Conservation (phyloP, 2,329 filamentous ascomycete genomes). For the Fusarium sp. region DNA sequence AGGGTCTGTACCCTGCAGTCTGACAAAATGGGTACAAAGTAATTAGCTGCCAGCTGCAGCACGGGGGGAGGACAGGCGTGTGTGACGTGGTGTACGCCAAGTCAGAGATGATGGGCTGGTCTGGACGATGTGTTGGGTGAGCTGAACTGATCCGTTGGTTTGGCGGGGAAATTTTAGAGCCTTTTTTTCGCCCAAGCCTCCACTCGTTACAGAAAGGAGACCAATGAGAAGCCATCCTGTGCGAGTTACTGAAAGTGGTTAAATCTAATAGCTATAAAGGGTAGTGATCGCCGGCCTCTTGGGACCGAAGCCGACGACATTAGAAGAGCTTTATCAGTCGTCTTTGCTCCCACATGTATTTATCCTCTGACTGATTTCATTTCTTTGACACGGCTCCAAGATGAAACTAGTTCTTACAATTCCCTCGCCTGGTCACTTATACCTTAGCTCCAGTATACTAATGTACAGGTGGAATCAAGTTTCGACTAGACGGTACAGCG, state of each 20-base stretch:
- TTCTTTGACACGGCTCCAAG: background rate
- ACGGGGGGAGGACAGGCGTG: conserved; percentile 2
- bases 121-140: conserved; percentile 4
- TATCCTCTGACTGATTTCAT: background rate
- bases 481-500: background rate
- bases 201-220: background rate
- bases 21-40: conserved; percentile 1
- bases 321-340: background rate
- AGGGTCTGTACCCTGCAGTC: conserved; percentile 3
- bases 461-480: background rate
- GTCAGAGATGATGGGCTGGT: conserved; percentile 1
- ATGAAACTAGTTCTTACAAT: no score
- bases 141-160: background rate
- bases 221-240: conserved; percentile 22
- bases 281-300: conserved; percentile 9
- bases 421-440: no score
- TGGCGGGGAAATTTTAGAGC: conserved; percentile 5
- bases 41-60: conserved; percentile 1
- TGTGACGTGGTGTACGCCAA: conserved; percentile 9
- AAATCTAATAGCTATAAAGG: background rate
- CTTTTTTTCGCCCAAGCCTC: conserved; percentile 1
- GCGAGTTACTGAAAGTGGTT: conserved; percentile 31
- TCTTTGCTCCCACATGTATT: background rate
- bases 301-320: conserved; percentile 5
- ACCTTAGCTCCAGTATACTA: no score